A percentile compares a stretch with the other conserved stretches of the same genome.
Evolutionary conservation across 148 eudicot genomes (phyloP).

Genomic region (Vaccinium vitisidaea): DNA sequence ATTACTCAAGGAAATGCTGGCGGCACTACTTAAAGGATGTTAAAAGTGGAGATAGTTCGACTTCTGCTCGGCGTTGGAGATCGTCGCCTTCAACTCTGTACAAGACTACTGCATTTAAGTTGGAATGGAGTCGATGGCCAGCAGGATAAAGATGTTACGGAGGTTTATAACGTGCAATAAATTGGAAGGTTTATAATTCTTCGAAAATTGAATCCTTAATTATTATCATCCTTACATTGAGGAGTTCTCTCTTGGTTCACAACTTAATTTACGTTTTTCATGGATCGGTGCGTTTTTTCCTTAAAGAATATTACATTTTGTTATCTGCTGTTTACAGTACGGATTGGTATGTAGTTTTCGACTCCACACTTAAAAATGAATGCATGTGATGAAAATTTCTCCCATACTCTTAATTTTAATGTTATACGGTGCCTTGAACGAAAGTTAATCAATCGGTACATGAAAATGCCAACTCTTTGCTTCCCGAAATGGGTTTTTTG

Average conservation of each 20-base stretch:
- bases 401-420: not conserved
- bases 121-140: slow-evolving; percentile 12
- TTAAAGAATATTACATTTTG: not conserved
- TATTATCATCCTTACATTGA: not conserved
- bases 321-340: not conserved
- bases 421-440: not conserved
- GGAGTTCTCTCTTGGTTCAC: not conserved
- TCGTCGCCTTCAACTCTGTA: not conserved
- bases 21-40: slow-evolving; percentile 31
- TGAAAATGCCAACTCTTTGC: not conserved
- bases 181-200: not conserved
- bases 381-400: not conserved
- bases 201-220: not conserved
- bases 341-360: not conserved
- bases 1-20: slow-evolving; percentile 39
- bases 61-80: not conserved
- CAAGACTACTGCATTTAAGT: not conserved
- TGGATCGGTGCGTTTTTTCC: not conserved
- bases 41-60: not conserved
- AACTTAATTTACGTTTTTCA: not conserved
- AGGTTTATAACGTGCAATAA: not conserved
- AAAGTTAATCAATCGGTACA: not conserved
- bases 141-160: not conserved
- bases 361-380: not conserved
- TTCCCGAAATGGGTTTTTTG: not conserved